Evolutionary conservation across 1,284 basidiomycete genomes (phyloP).

Genomic region (Inonotus hispidus): DNA sequence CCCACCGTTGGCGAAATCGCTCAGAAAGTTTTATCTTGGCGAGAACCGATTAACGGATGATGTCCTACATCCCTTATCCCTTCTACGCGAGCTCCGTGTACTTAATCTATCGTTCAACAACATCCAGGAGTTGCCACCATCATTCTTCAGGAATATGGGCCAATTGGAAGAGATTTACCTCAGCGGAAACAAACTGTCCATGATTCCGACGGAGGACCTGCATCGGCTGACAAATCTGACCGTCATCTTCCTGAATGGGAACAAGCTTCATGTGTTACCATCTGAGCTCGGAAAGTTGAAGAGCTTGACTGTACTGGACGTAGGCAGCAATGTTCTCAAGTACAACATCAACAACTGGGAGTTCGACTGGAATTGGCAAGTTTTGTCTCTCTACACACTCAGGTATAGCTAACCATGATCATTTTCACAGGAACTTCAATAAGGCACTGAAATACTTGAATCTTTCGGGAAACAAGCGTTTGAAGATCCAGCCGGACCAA

Average conservation of each 20-base stretch:
- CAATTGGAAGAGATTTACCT: slow-evolving; percentile 85
- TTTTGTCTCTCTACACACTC: slow-evolving; percentile 17
- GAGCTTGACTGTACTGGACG: slow-evolving; percentile 82
- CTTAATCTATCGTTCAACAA: slow-evolving; percentile 97
- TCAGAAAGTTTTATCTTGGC: slow-evolving; percentile 79
- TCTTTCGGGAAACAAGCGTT: slow-evolving; percentile 80
- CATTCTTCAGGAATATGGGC: slow-evolving; percentile 68
- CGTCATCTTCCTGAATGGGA: slow-evolving; percentile 89
- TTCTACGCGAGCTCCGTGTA: slow-evolving; percentile 73
- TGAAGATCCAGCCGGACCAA: slow-evolving; percentile 75
- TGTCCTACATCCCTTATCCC: slow-evolving; percentile 66
- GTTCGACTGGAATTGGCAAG: slow-evolving; percentile 99
- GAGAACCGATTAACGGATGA: slow-evolving; percentile 91
- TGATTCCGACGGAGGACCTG: slow-evolving; percentile 85
- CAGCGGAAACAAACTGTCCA: slow-evolving; percentile 90
- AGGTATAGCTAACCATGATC: slow-evolving; percentile 11
- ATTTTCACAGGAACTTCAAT: slow-evolving; percentile 86
- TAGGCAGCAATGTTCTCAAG: slow-evolving; percentile 91
- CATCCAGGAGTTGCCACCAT: slow-evolving; percentile 82
- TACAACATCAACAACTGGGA: slow-evolving; percentile 99
- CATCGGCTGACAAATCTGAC: slow-evolving; percentile 61
- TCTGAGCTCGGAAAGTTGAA: slow-evolving; percentile 85
- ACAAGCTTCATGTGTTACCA: slow-evolving; percentile 89
- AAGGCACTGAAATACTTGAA: slow-evolving; percentile 88
- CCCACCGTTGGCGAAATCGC: slow-evolving; percentile 67